Percentiles rank a stretch among this genome's conserved stretches.
phyloP scores from a whole-genome alignment of 2,329 filamentous ascomycete genomes.

The Monilinia vaccinii-corymbosi region DNA sequence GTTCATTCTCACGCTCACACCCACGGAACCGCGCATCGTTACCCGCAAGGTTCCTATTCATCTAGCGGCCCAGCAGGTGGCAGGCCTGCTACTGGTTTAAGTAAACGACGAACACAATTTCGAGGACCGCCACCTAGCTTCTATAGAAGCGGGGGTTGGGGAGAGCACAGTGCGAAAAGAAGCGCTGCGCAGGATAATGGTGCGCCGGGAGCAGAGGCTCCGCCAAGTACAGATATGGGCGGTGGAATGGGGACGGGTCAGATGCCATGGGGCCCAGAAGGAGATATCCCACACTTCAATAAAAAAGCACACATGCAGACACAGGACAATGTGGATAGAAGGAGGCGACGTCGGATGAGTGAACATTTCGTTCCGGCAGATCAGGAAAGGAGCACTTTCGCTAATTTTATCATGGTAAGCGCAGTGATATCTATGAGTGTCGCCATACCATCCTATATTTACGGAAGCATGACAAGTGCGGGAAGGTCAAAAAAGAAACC shows the following conservation, averaged over 20 bases:
- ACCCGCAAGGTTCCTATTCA: constrained; percentile 42
- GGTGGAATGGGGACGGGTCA: constrained; percentile 54
- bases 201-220: constrained; percentile 13
- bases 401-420: constrained; percentile 36
- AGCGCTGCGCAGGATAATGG: constrained; percentile 37
- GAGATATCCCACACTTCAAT: constrained; percentile 72
- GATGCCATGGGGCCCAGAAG: constrained; percentile 36
- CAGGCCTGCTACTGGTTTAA: constrained; percentile 72
- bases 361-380: constrained; percentile 24
- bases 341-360: constrained; percentile 25
- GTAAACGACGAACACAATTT: constrained; percentile 65
- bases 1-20: constrained; percentile 5
- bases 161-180: constrained; percentile 51
- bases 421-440: constrained; percentile 32
- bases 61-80: constrained; percentile 57
- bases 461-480: constrained; percentile 21
- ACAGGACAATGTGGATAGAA: constrained; percentile 40
- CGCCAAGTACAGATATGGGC: constrained; percentile 24
- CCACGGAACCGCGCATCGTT: constrained; percentile 16
- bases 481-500: constrained; percentile 9
- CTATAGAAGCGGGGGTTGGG: constrained; percentile 75
- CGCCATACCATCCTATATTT: constrained; percentile 19
- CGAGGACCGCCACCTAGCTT: constrained; percentile 83
- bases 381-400: constrained; percentile 17
- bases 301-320: constrained; percentile 62